A percentile compares a stretch with the other conserved stretches of the same genome.
Conservation (phyloP, 2,329 filamentous ascomycete genomes). For the Parastagonospora nodorum region DNA sequence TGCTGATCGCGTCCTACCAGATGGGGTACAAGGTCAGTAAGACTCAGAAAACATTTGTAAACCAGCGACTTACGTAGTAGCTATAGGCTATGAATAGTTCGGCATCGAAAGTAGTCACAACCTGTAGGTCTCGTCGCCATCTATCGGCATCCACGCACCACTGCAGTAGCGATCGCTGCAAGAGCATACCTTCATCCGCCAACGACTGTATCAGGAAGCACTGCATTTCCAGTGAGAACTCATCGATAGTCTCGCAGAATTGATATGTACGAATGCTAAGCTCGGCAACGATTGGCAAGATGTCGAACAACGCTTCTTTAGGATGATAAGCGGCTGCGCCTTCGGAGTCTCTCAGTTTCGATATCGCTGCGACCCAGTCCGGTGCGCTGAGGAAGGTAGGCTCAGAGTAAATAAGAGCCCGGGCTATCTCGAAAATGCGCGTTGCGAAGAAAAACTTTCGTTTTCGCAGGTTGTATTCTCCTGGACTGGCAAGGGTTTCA, state of each 20-base stretch:
- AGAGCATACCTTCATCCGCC: constrained; percentile 22
- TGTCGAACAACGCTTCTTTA: constrained; percentile 34
- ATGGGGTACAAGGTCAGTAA: too few relatives aligned
- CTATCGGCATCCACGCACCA: constrained; percentile 18
- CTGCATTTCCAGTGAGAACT: background rate
- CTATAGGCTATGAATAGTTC: constrained; percentile 20
- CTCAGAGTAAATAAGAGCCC: constrained; percentile 30
- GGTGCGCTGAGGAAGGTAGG: constrained; percentile 26
- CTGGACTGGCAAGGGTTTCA: constrained; percentile 5
- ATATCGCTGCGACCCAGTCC: constrained; percentile 23
- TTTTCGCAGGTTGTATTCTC: constrained; percentile 4
- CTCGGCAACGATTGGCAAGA: constrained; percentile 25
- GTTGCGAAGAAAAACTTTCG: constrained; percentile 32
- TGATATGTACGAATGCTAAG: constrained; percentile 19
- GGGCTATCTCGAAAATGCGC: constrained; percentile 34
- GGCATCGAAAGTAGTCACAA: background rate
- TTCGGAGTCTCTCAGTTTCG: constrained; percentile 20
- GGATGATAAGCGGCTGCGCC: constrained; percentile 21
- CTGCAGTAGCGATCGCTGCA: constrained; percentile 18
- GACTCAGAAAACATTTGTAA: too few relatives aligned
- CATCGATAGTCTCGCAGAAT: constrained; percentile 8
- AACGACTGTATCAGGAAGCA: constrained; percentile 5
- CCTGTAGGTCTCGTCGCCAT: constrained; percentile 12
- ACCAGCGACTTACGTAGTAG: constrained; percentile 15
- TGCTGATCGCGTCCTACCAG: constrained; percentile 23